A percentile compares a stretch with the other conserved stretches of the same genome.
Conservation (phyloP, 306 rosid species). For the Quercus bicolor region DNA sequence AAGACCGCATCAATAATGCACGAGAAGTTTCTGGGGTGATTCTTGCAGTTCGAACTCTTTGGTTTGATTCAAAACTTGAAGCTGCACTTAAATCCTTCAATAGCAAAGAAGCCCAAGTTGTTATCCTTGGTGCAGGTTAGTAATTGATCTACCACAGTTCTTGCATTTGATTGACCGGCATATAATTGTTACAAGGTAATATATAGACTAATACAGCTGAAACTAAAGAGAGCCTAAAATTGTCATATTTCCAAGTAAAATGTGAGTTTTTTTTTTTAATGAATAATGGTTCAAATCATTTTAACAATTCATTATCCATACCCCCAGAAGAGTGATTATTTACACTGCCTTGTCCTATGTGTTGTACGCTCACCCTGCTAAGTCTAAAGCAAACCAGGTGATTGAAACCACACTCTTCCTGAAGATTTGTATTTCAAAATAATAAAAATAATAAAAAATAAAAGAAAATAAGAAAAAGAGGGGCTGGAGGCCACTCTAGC, state of each 20-base stretch:
- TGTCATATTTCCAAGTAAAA: background rate
- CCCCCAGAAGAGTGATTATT: background rate
- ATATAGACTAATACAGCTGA: background rate
- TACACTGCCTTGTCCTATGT: background rate
- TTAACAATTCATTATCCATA: background rate
- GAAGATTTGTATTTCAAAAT: no score
- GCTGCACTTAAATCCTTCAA: slow-evolving; percentile 50
- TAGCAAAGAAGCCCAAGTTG: slow-evolving; percentile 70
- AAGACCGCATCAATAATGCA: slow-evolving; percentile 72
- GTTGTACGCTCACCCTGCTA: background rate
- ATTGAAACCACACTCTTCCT: background rate
- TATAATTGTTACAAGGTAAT: background rate
- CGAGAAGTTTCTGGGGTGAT: slow-evolving; percentile 87
- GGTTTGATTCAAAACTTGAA: slow-evolving; percentile 83
- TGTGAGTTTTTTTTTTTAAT: background rate
- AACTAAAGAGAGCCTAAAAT: background rate
- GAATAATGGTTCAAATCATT: background rate
- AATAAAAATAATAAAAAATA: no score
- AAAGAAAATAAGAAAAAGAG: background rate
- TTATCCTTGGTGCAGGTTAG: slow-evolving; percentile 96
- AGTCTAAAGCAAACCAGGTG: background rate
- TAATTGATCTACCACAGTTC: slow-evolving; percentile 7
- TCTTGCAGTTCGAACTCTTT: slow-evolving; percentile 86
- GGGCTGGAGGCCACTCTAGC: background rate
- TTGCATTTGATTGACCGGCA: slow-evolving; percentile 9